A percentile compares a stretch with the other conserved stretches of the same genome.
Conservation (phyloP, 495 filamentous ascomycete genomes). For the Umbilicaria muhlenbergii region DNA sequence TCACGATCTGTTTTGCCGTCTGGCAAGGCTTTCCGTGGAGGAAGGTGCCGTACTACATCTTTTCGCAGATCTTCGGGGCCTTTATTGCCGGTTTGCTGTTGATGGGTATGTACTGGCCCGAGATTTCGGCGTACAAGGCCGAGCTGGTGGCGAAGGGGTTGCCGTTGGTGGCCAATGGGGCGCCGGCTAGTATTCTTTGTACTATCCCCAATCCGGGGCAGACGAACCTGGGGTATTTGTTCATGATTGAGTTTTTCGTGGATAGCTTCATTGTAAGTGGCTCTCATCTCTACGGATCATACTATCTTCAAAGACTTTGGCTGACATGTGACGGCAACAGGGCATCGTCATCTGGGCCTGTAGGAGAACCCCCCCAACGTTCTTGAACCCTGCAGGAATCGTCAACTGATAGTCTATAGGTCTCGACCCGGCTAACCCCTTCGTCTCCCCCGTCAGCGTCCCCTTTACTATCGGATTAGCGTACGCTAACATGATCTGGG, state of each 20-base stretch:
- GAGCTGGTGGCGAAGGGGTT: constrained; percentile 15
- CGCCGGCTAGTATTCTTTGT: constrained; percentile 30
- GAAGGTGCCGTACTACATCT: constrained; percentile 36
- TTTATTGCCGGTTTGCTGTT: constrained; percentile 34
- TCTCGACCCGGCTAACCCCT: constrained; percentile 38
- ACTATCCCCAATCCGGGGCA: constrained; percentile 26
- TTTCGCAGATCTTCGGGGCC: constrained; percentile 34
- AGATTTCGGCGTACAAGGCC: constrained; percentile 25
- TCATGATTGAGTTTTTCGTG: constrained; percentile 38
- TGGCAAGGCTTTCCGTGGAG: constrained; percentile 38
- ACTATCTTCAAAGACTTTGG: background rate
- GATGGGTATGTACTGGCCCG: constrained; percentile 32
- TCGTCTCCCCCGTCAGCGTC: constrained; percentile 25
- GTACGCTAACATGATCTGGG: constrained; percentile 34
- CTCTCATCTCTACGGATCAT: background rate
- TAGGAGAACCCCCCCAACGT: no score
- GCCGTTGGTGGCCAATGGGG: constrained; percentile 26
- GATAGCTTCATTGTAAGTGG: constrained; percentile 29
- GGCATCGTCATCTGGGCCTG: constrained; percentile 36
- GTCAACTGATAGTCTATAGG: no score
- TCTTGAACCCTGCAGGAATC: no score
- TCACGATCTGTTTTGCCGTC: constrained; percentile 31
- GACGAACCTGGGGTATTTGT: constrained; percentile 31
- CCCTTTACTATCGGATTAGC: constrained; percentile 35
- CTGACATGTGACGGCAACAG: constrained; percentile 1